These are phyloP conservation scores for Syncephalastrum monosporum DNA, from an alignment of 371 early-diverging fungal genomes.

Conservation along the genomic window DNA sequence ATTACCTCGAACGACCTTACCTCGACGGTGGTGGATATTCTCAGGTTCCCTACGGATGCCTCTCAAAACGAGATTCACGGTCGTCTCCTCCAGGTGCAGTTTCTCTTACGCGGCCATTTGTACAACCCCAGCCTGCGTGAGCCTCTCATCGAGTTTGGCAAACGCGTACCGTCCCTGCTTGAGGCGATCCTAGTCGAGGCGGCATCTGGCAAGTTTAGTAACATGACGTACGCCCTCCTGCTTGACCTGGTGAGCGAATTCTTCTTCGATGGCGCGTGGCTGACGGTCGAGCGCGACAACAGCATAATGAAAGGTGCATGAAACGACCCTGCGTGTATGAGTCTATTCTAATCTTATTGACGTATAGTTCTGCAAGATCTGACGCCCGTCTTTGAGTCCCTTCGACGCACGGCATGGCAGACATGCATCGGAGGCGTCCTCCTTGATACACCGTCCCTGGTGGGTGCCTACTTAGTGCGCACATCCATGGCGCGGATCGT, in stretches of 20 bases:
- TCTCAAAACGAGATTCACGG: constrained; percentile 75
- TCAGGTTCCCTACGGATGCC: constrained; percentile 14
- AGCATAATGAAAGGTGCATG: constrained; percentile 19
- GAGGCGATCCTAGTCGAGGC: constrained; percentile 15
- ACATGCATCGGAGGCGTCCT: constrained; percentile 15
- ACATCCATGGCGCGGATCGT: constrained; percentile 47
- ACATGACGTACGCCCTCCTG: constrained; percentile 44
- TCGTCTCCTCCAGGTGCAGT: constrained; percentile 60
- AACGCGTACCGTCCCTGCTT: constrained; percentile 28
- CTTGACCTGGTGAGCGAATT: constrained; percentile 54
- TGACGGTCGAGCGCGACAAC: constrained; percentile 22
- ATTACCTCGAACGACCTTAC: constrained; percentile 54
- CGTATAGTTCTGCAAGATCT: too few relatives aligned
- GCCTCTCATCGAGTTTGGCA: constrained; percentile 36
- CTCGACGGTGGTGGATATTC: constrained; percentile 29
- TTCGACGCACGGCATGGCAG: constrained; percentile 11
- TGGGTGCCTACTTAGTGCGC: constrained; percentile 50
- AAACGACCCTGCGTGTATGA: too few relatives aligned
- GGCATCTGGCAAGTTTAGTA: constrained; percentile 18
- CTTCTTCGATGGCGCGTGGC: constrained; percentile 50
- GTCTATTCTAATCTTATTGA: too few relatives aligned
- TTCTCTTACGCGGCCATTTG: constrained; percentile 62
- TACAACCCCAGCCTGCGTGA: constrained; percentile 31
- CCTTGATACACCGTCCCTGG: constrained; percentile 1
- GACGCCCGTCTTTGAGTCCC: too few relatives aligned